These are phyloP conservation scores for Mycena galericulata DNA, from an alignment of 768 basidiomycete species.

Conservation along the genomic window DNA sequence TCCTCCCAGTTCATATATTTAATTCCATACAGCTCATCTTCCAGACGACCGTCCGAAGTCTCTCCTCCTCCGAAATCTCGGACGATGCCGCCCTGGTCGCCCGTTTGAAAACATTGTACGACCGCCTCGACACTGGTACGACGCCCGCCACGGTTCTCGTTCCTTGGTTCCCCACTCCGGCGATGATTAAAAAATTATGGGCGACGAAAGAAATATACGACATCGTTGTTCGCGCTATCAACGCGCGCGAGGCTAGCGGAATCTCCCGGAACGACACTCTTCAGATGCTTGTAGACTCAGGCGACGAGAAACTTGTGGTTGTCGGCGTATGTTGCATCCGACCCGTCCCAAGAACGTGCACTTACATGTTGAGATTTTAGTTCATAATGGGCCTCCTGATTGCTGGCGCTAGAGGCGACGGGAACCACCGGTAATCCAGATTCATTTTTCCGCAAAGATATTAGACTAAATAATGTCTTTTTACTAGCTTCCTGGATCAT, in stretches of 20 bases:
- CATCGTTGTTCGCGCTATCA: constrained; percentile 69
- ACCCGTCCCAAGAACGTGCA: constrained; percentile 4
- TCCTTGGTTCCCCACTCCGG: constrained; percentile 82
- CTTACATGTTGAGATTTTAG: constrained; percentile 50
- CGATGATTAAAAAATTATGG: constrained; percentile 76
- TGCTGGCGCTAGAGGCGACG: constrained; percentile 84
- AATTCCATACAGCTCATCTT: constrained; percentile 66
- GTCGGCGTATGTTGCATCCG: constrained; percentile 66
- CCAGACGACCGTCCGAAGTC: constrained; percentile 76
- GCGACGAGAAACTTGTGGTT: constrained; percentile 75
- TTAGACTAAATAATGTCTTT: constrained; percentile 14
- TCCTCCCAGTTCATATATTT: constrained; percentile 26
- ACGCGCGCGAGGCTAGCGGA: constrained; percentile 68
- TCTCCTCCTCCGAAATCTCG: constrained; percentile 77
- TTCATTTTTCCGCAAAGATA: not conserved
- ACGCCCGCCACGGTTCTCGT: constrained; percentile 79
- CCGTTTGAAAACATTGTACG: constrained; percentile 70
- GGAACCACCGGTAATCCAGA: constrained; percentile 69
- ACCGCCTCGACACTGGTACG: constrained; percentile 74
- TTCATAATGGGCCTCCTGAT: constrained; percentile 87
- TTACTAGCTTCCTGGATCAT: constrained; percentile 79
- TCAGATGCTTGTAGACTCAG: constrained; percentile 78
- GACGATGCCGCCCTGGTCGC: constrained; percentile 60
- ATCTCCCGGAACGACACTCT: constrained; percentile 72
- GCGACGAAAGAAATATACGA: constrained; percentile 84